Conservation (phyloP, 768 basidiomycete species). For the Boletus rubropictus region DNA sequence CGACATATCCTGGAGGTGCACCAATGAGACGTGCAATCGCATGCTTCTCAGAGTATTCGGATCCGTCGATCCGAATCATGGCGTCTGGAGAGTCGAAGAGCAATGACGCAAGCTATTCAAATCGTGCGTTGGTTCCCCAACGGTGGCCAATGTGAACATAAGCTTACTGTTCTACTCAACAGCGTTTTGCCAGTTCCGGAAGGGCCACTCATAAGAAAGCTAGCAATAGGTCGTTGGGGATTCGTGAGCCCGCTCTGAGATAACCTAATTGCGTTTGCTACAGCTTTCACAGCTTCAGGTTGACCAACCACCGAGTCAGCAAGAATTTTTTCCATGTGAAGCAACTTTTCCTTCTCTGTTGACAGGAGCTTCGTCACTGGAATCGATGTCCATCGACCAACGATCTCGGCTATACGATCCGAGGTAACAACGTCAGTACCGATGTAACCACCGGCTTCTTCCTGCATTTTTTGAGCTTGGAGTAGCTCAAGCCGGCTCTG, state of each 20-base stretch:
- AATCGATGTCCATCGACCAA: constrained; percentile 88
- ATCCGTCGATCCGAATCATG: constrained; percentile 89
- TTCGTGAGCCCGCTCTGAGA: constrained; percentile 93
- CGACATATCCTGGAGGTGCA: constrained; percentile 83
- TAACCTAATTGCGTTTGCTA: constrained; percentile 88
- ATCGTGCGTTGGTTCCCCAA: neutral
- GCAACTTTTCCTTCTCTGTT: constrained; percentile 85
- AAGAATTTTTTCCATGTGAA: constrained; percentile 82
- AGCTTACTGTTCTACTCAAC: constrained; percentile 78
- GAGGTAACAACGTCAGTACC: constrained; percentile 71
- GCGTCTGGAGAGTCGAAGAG: constrained; percentile 89
- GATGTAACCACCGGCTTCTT: constrained; percentile 51
- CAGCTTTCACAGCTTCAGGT: constrained; percentile 83
- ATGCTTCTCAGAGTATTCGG: constrained; percentile 87
- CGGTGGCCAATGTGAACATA: neutral
- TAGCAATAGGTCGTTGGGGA: constrained; percentile 81
- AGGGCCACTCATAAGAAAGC: constrained; percentile 89
- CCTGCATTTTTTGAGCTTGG: constrained; percentile 68
- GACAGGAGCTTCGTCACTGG: constrained; percentile 83
- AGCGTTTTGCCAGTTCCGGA: constrained; percentile 90
- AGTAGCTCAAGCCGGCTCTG: constrained; percentile 64
- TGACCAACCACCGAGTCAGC: constrained; percentile 80
- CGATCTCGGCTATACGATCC: constrained; percentile 91
- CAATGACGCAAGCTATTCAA: constrained; percentile 68
- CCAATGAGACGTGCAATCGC: constrained; percentile 66